Evolutionary conservation across 2,329 filamentous ascomycete genomes (phyloP), one percentile per base, ranked within the genome.

Genomic region (Cercospora berteroae): DNA sequence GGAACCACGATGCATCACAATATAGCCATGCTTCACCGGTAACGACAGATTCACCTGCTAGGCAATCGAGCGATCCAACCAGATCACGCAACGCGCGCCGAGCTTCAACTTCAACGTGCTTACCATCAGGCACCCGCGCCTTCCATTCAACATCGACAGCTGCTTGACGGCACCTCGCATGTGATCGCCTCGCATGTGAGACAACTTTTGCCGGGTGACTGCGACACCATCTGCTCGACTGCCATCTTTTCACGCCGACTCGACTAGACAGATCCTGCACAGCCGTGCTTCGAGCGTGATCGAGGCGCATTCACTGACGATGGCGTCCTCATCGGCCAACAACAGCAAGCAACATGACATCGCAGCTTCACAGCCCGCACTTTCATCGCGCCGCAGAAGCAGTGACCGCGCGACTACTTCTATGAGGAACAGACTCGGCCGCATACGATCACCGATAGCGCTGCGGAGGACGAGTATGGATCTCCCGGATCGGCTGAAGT

Each of bases 401-500:
- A 55, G 65, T 23, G 62, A 63, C 29, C 27, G 63, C 31, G 29
- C 61, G 18, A 25, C 44, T 5, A 29, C 61, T 16, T 57, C 50
- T 31, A 8, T 58, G 16, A 64, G 36, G n/a, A 58, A 39, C 33
- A 64, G 29, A 64, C 33, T 57, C 16, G 52, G 52, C 50, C 61
- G 61, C 50, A 44, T 64, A 16, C 50, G 61, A 58, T 64, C 61
- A n/a, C 50, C 61, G 3, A 56, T 48, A 29, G 10, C 61, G n/a
- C 33, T 39, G 23, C 36, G 61, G 23, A 36, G 61, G n/a, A 65
- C 44, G 36, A 61, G 56, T 20, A 69, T 71, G 69, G 66, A 67
- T 36, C 39, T 72, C 25, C 71, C 71, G 9, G 71, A 70, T 16
- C 65, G 67, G 13, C 67, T 71, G 60, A 67, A 67, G 65, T 64